Percentiles rank a stretch among this genome's conserved stretches.
phyloP scores from a whole-genome alignment of 208 protist species.

The Porcisia deanei region DNA sequence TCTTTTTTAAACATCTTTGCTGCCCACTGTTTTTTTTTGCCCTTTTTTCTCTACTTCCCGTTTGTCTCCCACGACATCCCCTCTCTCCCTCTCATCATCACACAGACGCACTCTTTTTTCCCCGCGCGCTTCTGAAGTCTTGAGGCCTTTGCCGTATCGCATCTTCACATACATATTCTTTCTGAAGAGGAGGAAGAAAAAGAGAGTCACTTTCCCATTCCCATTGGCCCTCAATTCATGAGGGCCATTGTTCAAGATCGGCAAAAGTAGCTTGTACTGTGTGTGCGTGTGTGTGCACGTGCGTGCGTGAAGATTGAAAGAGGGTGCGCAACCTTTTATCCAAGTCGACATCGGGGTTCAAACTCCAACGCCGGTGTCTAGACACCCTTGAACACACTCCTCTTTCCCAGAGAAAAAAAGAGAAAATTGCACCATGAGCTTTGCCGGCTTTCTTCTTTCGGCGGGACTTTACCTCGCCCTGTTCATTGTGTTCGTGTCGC shows the following conservation, averaged over 20 bases:
- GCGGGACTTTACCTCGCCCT: conserved; percentile 21
- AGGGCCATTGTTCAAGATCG: background rate
- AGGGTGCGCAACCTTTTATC: background rate
- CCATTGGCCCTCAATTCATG: background rate
- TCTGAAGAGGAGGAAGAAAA: too few species aligned
- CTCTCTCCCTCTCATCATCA: too few species aligned
- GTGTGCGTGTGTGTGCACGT: background rate
- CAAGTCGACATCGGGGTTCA: background rate
- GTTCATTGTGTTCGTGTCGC: conserved; percentile 22
- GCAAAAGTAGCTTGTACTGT: background rate
- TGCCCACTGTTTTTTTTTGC: background rate
- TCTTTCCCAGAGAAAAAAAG: too few species aligned
- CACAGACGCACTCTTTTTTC: too few species aligned
- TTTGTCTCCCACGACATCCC: too few species aligned
- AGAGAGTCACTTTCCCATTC: too few species aligned
- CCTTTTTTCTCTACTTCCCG: background rate
- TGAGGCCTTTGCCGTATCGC: too few species aligned
- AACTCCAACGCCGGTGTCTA: background rate
- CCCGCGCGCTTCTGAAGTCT: too few species aligned
- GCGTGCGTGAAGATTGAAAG: background rate
- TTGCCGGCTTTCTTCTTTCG: conserved; percentile 19
- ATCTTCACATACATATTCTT: too few species aligned
- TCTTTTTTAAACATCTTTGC: background rate
- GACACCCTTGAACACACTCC: background rate
- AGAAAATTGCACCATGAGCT: conserved; percentile 7